phyloP scores from a whole-genome alignment of 2,329 filamentous ascomycete genomes.

The Chaetomium globosum region DNA sequence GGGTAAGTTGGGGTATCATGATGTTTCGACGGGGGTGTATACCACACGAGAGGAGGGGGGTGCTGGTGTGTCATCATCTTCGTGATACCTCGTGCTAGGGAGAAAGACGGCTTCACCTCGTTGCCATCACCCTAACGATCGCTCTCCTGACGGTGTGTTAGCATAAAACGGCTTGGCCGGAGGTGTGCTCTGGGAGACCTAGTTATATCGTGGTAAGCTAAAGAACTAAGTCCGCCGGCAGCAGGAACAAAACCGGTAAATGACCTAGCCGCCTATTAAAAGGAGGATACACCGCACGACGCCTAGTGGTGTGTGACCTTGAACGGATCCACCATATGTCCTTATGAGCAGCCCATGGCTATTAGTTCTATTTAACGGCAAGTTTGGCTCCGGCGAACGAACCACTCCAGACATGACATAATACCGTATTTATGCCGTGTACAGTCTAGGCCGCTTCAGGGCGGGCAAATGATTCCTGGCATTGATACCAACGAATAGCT shows the following conservation, averaged over 20 bases:
- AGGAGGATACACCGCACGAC: too few relatives aligned
- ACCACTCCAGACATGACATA: background rate
- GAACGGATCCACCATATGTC: too few relatives aligned
- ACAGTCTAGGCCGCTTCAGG: background rate
- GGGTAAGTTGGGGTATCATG: constrained; percentile 51
- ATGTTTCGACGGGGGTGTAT: constrained; percentile 48
- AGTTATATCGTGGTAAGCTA: too few relatives aligned
- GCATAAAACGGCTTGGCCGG: too few relatives aligned
- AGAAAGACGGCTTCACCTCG: background rate
- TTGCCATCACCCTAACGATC: background rate
- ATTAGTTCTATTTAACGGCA: background rate
- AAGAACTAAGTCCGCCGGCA: too few relatives aligned
- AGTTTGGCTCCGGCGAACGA: background rate
- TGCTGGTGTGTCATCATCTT: background rate
- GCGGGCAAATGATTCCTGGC: background rate
- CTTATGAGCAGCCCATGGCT: too few relatives aligned
- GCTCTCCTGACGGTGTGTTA: background rate
- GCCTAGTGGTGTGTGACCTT: too few relatives aligned
- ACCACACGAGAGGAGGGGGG: constrained; percentile 36
- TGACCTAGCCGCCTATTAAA: too few relatives aligned
- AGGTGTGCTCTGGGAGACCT: too few relatives aligned
- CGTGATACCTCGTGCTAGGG: background rate
- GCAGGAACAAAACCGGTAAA: too few relatives aligned
- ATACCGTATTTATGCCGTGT: too few relatives aligned
- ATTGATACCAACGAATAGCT: background rate